phyloP scores from a whole-genome alignment of 805 yeast genomes.

The Kuraishia ogatae region DNA sequence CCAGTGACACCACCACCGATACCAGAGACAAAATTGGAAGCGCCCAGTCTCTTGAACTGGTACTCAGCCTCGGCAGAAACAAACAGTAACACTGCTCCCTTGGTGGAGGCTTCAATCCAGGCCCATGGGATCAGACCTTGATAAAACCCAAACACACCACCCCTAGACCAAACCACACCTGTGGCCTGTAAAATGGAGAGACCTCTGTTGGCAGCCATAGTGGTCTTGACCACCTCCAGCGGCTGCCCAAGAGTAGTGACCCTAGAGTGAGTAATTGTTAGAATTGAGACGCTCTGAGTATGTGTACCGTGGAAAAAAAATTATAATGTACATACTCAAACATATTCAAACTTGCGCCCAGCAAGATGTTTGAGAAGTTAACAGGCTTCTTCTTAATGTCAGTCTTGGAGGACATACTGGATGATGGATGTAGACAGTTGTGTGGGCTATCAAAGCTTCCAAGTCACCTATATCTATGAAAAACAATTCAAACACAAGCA shows the following conservation, averaged over 20 bases:
- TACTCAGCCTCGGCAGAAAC: conserved; percentile 92
- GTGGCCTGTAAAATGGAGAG: conserved; percentile 61
- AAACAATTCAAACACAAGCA: neutral
- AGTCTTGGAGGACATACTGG: neutral
- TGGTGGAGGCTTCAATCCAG: conserved; percentile 98
- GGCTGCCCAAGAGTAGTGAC: conserved; percentile 97
- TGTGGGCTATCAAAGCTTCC: neutral
- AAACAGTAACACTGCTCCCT: conserved; percentile 91
- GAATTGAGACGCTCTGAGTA: neutral
- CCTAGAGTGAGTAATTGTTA: conserved; percentile 10
- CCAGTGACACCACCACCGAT: conserved; percentile 94
- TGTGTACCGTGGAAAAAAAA: too few species aligned
- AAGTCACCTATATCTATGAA: neutral
- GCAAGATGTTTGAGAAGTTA: conserved; percentile 77
- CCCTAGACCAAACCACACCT: conserved; percentile 81
- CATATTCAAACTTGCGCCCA: conserved; percentile 90
- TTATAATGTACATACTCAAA: conserved; percentile 45
- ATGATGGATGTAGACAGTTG: neutral
- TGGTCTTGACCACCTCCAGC: conserved; percentile 89
- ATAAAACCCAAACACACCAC: conserved; percentile 87
- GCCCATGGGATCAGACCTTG: conserved; percentile 99
- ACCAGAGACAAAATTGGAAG: conserved; percentile 71
- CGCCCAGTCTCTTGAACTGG: conserved; percentile 54
- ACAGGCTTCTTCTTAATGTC: conserved; percentile 74
- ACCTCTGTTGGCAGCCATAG: conserved; percentile 94